These are phyloP conservation scores for Musa balbisiana DNA, from an alignment of 202 grass and related monocot genomes.

Conservation along the genomic window DNA sequence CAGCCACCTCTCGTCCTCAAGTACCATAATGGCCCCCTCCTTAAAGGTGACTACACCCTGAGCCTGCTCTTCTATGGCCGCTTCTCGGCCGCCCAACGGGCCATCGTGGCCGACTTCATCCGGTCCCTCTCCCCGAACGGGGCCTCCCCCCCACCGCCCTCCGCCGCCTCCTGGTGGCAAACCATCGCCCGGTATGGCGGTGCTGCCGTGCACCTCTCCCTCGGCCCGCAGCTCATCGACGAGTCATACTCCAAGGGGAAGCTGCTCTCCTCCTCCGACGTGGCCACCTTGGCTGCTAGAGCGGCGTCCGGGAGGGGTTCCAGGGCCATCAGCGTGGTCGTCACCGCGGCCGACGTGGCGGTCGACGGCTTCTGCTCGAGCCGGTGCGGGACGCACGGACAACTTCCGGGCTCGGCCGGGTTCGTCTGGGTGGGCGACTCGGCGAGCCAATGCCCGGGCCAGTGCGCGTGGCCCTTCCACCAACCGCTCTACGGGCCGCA, in stretches of 20 bases:
- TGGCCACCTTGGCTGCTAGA: not conserved
- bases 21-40: not conserved
- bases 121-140: not conserved
- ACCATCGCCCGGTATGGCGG: not conserved
- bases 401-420: not conserved
- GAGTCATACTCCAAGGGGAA: not conserved
- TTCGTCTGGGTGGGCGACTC: not conserved
- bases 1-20: slow-evolving; percentile 1
- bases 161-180: not conserved
- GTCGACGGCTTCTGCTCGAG: not conserved
- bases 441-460: not conserved
- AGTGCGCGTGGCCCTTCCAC: not conserved
- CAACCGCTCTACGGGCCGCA: not conserved
- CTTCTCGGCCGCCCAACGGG: not conserved
- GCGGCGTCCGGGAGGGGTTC: not conserved
- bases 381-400: not conserved
- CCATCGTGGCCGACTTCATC: slow-evolving; percentile 1
- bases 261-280: not conserved
- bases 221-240: not conserved
- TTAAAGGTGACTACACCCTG: not conserved
- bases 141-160: not conserved
- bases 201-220: not conserved
- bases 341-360: not conserved
- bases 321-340: not conserved
- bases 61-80: slow-evolving; percentile 6